phyloP scores from a whole-genome alignment of 306 rosid species.

The Citrullus mucosospermus region DNA sequence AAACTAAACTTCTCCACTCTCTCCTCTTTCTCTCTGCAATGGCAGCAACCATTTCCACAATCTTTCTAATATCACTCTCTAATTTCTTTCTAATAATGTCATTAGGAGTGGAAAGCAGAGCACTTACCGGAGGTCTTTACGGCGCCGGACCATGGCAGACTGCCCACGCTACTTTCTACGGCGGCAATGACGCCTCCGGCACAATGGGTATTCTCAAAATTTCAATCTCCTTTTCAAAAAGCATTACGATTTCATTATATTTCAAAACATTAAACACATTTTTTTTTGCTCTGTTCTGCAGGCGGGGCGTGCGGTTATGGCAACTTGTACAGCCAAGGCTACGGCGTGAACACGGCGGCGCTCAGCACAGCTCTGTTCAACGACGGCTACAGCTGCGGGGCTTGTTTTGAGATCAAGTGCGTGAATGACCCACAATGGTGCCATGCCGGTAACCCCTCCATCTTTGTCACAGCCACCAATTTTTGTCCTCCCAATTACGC shows the following conservation, averaged over 20 bases:
- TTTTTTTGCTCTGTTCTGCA: neutral
- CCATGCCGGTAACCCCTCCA: slow-evolving; percentile 51
- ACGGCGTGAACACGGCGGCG: slow-evolving; percentile 5
- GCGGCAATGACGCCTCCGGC: slow-evolving; percentile 79
- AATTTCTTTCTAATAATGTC: neutral
- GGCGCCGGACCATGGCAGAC: slow-evolving; percentile 40
- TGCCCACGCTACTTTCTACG: slow-evolving; percentile 90
- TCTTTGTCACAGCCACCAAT: slow-evolving; percentile 45
- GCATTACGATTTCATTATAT: neutral
- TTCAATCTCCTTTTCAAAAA: neutral
- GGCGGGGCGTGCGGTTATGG: slow-evolving; percentile 1
- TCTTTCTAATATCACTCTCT: slow-evolving; percentile 2
- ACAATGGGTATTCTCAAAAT: slow-evolving; percentile 49
- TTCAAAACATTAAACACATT: neutral
- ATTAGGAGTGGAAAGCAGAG: slow-evolving; percentile 11
- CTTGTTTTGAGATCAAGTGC: slow-evolving; percentile 52
- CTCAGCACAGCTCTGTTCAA: neutral
- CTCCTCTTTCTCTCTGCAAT: slow-evolving; percentile 7
- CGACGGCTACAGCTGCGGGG: slow-evolving; percentile 31
- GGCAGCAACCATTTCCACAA: slow-evolving; percentile 12
- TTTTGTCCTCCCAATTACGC: slow-evolving; percentile 44
- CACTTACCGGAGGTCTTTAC: slow-evolving; percentile 26
- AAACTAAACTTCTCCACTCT: neutral
- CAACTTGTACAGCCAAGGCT: neutral
- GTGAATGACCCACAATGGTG: slow-evolving; percentile 39